These are phyloP conservation scores for Coemansia sp. DNA, from an alignment of 192 early-diverging fungal species.

Conservation along the genomic window DNA sequence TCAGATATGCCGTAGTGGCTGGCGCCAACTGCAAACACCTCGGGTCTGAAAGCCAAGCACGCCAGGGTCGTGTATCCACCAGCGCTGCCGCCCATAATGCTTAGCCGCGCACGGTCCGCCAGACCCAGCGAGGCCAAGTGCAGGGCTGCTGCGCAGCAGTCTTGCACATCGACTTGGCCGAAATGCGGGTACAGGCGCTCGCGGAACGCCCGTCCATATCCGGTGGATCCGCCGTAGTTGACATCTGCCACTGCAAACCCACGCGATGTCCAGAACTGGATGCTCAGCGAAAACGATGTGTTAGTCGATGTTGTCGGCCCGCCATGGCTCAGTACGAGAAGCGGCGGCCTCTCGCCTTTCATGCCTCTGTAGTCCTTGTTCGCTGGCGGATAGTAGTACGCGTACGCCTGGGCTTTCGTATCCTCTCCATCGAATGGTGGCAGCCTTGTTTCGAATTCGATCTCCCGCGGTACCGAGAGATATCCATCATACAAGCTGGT, in stretches of 20 bases:
- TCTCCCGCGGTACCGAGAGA: slow-evolving; percentile 64
- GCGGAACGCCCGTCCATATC: slow-evolving; percentile 73
- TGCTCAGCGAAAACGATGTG: slow-evolving; percentile 47
- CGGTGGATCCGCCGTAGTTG: slow-evolving; percentile 79
- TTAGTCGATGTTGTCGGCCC: slow-evolving; percentile 61
- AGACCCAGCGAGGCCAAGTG: slow-evolving; percentile 58
- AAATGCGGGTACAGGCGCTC: slow-evolving; percentile 69
- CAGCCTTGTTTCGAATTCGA: slow-evolving; percentile 62
- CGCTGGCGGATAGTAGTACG: slow-evolving; percentile 64
- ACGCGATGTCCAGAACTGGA: slow-evolving; percentile 77
- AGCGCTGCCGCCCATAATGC: slow-evolving; percentile 68
- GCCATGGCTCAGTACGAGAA: slow-evolving; percentile 70
- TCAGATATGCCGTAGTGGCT: slow-evolving; percentile 74
- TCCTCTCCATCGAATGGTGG: slow-evolving; percentile 20
- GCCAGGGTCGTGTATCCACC: slow-evolving; percentile 71
- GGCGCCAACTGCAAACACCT: slow-evolving; percentile 72
- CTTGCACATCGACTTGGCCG: slow-evolving; percentile 76
- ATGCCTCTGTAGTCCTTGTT: slow-evolving; percentile 59
- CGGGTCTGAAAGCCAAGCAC: slow-evolving; percentile 63
- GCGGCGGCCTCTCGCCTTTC: slow-evolving; percentile 62
- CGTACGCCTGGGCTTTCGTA: slow-evolving; percentile 43
- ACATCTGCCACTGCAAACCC: slow-evolving; percentile 72
- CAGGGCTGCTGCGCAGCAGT: slow-evolving; percentile 70
- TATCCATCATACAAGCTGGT: slow-evolving; percentile 25
- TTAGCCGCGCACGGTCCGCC: slow-evolving; percentile 63